Evolutionary conservation across 345 rosid species (phyloP).

Genomic region (Syzygium aromaticum): DNA sequence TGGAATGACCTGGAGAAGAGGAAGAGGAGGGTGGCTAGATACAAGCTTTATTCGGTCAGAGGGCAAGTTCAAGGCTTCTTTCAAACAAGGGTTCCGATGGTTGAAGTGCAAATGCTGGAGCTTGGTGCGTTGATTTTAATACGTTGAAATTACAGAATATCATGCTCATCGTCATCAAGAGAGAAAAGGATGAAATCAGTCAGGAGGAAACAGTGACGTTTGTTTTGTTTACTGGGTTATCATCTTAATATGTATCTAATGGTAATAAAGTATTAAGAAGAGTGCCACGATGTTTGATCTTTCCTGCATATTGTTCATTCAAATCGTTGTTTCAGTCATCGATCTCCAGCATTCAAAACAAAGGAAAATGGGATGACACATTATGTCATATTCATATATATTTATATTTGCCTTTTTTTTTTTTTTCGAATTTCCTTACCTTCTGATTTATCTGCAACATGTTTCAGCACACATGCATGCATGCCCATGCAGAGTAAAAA

Average conservation of each 20-base stretch:
- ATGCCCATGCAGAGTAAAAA: no score
- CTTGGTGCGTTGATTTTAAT: neutral
- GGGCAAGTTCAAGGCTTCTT: slow-evolving; percentile 33
- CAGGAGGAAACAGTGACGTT: neutral
- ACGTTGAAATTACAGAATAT: neutral
- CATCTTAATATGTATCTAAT: neutral
- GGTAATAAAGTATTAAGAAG: neutral
- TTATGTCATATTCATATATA: no score
- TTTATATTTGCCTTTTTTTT: no score
- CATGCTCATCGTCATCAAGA: neutral
- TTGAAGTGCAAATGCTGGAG: slow-evolving; percentile 34
- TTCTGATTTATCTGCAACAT: no score
- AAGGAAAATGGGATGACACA: no score
- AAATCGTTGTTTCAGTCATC: neutral
- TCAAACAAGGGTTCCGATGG: slow-evolving; percentile 45
- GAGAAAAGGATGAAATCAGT: neutral
- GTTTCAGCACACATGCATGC: no score
- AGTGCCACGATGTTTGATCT: neutral
- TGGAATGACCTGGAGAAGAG: neutral
- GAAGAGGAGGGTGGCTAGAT: slow-evolving; percentile 10
- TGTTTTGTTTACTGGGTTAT: neutral
- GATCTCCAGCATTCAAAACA: neutral
- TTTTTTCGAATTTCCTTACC: no score
- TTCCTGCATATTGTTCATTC: accelerated
- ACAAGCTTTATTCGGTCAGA: slow-evolving; percentile 40